Base-by-base conservation (phyloP, 108 stramenopile genomes). In the Discostella stelligeroides region DNA sequence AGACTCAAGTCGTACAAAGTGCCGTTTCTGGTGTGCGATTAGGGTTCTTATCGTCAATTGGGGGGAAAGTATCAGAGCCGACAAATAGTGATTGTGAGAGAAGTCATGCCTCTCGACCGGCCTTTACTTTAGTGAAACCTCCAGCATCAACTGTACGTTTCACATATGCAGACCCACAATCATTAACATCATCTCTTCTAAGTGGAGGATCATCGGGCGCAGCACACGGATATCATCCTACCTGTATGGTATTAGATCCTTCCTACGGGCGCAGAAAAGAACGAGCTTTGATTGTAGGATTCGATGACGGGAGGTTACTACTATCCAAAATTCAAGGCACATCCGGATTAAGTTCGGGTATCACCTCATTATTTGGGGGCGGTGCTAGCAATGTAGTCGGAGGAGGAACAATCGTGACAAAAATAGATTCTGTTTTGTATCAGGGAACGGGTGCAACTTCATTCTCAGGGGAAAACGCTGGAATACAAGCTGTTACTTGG, bases 401-500 rank as follows among this genome's bases (percentile, higher is more conserved):
- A 41, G 58, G 63, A 50, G 57, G 67, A 21, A 51, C 63, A 29
- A 63, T 24, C 15, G 79, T 60, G n/a, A 79, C 73, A 34, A 79
- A 73, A 60, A 21, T 41, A 6, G 75, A 79, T 43, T 49, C 75
- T 23, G 75, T 68, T 12, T 37, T 81, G 29, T 81, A 81, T 71
- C 80, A 81, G 49, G 72, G 77, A 20, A 64, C 60, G 56, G 64
- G 53, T 14, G 20, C 57, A 0, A 53, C 41, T 15, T 67, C 66
- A 7, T 42, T 40, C 34, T 67, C 66, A 20, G 53, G 65, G 21
- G 66, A 68, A n/a, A 50, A 60, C 18, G 56, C 55, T 21, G 86
- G 88, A 14, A 88, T 94, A 55, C 83, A 90, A 64, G 75, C 80
- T 37, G 40, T 94, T 20, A 72, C 88, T 11, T 94, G 92, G 92